phyloP scores from a whole-genome alignment of 164 flowering plant species.

The Aristolochia californica region DNA sequence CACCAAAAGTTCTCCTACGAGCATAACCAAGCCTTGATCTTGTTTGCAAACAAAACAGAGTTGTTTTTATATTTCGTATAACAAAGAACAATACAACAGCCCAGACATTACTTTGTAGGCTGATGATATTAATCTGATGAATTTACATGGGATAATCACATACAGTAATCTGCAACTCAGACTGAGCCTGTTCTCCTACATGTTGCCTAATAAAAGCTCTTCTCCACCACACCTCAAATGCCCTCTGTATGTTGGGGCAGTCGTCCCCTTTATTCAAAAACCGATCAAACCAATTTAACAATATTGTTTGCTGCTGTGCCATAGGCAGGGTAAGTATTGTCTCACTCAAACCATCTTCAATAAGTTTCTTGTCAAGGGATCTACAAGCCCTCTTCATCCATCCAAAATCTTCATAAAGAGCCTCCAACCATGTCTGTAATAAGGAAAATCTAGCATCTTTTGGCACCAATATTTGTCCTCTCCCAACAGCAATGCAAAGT shows the following conservation, averaged over 20 bases:
- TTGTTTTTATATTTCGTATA: too few relatives aligned
- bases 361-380: slow-evolving; percentile 58
- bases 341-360: slow-evolving; percentile 79
- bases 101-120: neutral
- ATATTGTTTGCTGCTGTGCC: slow-evolving; percentile 56
- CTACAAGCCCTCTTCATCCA: slow-evolving; percentile 74
- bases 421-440: slow-evolving; percentile 79
- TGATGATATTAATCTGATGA: neutral
- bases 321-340: slow-evolving; percentile 80
- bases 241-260: slow-evolving; percentile 78
- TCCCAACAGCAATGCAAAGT: slow-evolving; percentile 68
- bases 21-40: too few relatives aligned
- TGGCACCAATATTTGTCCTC: slow-evolving; percentile 61
- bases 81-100: neutral
- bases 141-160: slow-evolving; percentile 8
- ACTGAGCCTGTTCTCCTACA: slow-evolving; percentile 17
- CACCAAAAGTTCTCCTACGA: too few relatives aligned
- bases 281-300: slow-evolving; percentile 70
- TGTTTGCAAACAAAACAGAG: too few relatives aligned
- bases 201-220: slow-evolving; percentile 60
- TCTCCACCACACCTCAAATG: slow-evolving; percentile 97
- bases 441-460: slow-evolving; percentile 48
- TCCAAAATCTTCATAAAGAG: slow-evolving; percentile 75
- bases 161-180: slow-evolving; percentile 11
- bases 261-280: slow-evolving; percentile 78